Evolutionary conservation across 805 yeast genomes (phyloP).

Genomic region (Dipodascopsis tothii): DNA sequence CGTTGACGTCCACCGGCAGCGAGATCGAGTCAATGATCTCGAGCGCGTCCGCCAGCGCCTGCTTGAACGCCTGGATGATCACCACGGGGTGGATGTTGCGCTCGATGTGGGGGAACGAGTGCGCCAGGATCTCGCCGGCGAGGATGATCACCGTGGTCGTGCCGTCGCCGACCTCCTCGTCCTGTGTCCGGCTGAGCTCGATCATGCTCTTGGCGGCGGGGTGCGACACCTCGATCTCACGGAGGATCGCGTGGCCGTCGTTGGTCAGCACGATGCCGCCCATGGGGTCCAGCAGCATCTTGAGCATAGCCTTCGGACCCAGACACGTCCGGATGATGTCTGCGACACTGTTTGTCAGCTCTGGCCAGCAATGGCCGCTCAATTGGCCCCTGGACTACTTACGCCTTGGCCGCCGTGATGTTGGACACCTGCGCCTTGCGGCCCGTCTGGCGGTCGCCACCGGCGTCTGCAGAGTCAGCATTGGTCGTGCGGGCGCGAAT

Average conservation of each 20-base stretch:
- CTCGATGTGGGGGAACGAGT: slow-evolving; percentile 83
- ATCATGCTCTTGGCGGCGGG: slow-evolving; percentile 99
- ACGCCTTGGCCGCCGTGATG: slow-evolving; percentile 97
- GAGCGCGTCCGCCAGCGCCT: slow-evolving; percentile 83
- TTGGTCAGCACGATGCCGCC: slow-evolving; percentile 77
- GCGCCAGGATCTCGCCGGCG: slow-evolving; percentile 95
- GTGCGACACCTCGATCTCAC: slow-evolving; percentile 91
- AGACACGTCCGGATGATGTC: slow-evolving; percentile 95
- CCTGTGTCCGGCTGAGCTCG: slow-evolving; percentile 88
- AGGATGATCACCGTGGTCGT: slow-evolving; percentile 94
- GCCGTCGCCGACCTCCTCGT: slow-evolving; percentile 98
- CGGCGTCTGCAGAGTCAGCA: slow-evolving; percentile 12
- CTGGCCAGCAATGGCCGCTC: not conserved
- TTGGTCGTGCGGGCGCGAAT: too few relatives aligned
- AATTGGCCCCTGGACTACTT: slow-evolving; percentile 11
- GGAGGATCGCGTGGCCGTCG: slow-evolving; percentile 95
- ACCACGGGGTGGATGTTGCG: slow-evolving; percentile 95
- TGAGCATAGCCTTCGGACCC: slow-evolving; percentile 98
- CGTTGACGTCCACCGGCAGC: slow-evolving; percentile 70
- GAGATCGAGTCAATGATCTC: slow-evolving; percentile 79
- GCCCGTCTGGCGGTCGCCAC: slow-evolving; percentile 85
- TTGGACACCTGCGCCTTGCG: slow-evolving; percentile 95
- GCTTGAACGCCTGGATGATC: slow-evolving; percentile 86
- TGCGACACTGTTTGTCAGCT: slow-evolving; percentile 47
- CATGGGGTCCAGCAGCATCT: slow-evolving; percentile 94